Evolutionary conservation across 805 yeast genomes (phyloP).

Genomic region (Cyberlindnera veronae): DNA sequence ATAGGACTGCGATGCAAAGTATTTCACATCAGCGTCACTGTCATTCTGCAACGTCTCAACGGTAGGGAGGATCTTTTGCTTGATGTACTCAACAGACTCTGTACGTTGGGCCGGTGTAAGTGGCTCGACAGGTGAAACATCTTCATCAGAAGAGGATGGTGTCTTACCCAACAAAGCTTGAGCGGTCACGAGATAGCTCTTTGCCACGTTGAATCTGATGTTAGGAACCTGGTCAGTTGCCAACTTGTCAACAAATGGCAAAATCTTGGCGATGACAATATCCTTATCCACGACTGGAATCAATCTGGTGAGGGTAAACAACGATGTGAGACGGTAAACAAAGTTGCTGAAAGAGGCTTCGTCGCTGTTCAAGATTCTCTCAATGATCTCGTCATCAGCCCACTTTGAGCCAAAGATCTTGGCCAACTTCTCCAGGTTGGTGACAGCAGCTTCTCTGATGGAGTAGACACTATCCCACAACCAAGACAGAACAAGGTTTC

Average conservation of each 20-base stretch:
- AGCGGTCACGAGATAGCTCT: conserved; percentile 63
- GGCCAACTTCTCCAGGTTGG: conserved; percentile 74
- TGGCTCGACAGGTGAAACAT: conserved; percentile 16
- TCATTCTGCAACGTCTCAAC: conserved; percentile 67
- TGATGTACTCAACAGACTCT: conserved; percentile 35
- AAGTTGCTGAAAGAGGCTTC: conserved; percentile 53
- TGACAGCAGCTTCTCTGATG: conserved; percentile 93
- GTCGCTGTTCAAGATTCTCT: conserved; percentile 57
- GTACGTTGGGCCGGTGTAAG: conserved; percentile 13
- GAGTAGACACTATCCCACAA: conserved; percentile 97
- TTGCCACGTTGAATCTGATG: conserved; percentile 92
- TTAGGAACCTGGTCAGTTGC: conserved; percentile 86
- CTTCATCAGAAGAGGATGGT: conserved; percentile 16
- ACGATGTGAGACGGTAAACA: conserved; percentile 86
- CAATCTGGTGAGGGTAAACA: conserved; percentile 81
- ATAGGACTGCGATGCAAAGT: conserved; percentile 69
- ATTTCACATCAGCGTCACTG: conserved; percentile 85
- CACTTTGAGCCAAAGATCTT: conserved; percentile 88
- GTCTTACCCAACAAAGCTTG: conserved; percentile 41
- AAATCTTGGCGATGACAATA: conserved; percentile 57
- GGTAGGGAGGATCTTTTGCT: conserved; percentile 54
- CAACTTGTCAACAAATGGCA: conserved; percentile 76
- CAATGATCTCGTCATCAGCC: conserved; percentile 83
- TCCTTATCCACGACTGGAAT: conserved; percentile 63
- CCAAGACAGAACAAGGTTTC: conserved; percentile 94